These are phyloP conservation scores for Bretschneidera sinensis DNA, from an alignment of 345 rosid species.

Conservation along the genomic window DNA sequence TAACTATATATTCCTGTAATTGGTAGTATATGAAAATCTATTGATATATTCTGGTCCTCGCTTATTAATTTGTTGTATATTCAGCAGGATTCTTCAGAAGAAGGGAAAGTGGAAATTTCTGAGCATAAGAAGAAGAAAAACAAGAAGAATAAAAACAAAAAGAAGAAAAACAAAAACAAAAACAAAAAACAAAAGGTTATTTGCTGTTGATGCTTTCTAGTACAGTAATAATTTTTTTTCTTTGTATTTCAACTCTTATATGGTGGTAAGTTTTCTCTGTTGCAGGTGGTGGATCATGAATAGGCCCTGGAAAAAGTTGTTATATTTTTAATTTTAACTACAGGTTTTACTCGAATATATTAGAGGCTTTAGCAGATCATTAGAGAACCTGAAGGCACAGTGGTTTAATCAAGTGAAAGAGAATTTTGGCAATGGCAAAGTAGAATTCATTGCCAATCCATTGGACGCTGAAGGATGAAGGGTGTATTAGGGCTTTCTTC, in stretches of 20 bases:
- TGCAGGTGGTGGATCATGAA: slow-evolving; percentile 28
- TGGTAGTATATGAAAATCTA: not conserved
- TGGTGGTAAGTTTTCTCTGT: slow-evolving; percentile 15
- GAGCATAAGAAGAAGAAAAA: slow-evolving; percentile 38
- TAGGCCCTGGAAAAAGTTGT: slow-evolving; percentile 36
- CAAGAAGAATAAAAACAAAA: slow-evolving; percentile 31
- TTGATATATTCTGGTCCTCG: slow-evolving; percentile 18
- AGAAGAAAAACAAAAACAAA: slow-evolving; percentile 32
- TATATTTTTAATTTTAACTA: slow-evolving; percentile 4
- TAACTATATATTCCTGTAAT: slow-evolving; percentile 13
- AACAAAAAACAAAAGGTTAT: slow-evolving; percentile 44
- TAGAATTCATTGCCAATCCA: not conserved
- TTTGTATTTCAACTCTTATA: slow-evolving; percentile 16
- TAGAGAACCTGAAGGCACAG: not conserved
- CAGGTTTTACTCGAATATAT: not conserved
- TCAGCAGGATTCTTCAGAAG: slow-evolving; percentile 30
- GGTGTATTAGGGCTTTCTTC: no score
- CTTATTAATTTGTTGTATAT: slow-evolving; percentile 14
- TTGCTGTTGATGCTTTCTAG: not conserved
- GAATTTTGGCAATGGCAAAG: not conserved
- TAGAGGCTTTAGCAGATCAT: not conserved
- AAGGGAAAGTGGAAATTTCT: slow-evolving; percentile 33
- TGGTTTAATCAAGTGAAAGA: not conserved
- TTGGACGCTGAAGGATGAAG: not conserved
- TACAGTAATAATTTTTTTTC: slow-evolving; percentile 14